Evolutionary conservation across 768 basidiomycete genomes (phyloP), one percentile per base, ranked within the genome.

Genomic region (Strobilomyces echinocephalus): DNA sequence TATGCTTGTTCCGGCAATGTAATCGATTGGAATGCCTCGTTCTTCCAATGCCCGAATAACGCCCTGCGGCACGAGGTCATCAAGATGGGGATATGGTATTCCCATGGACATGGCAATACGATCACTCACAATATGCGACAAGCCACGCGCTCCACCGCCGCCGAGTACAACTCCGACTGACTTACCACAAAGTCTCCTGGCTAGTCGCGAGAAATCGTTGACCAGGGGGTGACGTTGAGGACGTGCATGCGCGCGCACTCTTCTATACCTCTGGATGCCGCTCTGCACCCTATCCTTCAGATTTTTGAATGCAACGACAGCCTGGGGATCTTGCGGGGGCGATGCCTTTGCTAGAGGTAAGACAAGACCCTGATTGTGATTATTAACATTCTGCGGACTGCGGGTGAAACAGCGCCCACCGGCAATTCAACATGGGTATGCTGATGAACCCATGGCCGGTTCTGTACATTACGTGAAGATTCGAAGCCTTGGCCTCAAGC

Each of bases 81-180:
- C 55, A 50, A 41, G 20, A 41, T 42, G 5, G 5, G 44, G 39
- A 39, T 39, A 20, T 6, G 18, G 3, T 39, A 53, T 59, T 46
- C 26, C 51, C 50, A 48, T 61, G 54, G 52, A 41, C 55, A 46
- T 43, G 30, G 24, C 8, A 21, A 44, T 26, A 10, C 52, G 50
- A 75, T 71, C 47, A 62, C 76, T 47, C 57, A 83, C 81, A 42
- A 89, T 70, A 65, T 90, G 87, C 0, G 85, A 80, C 41, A 88
- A 75, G n/a, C 87, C 97, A 39, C 97, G 80, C 15, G 95, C 97
- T 16, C 97, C 97, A n/a, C 97, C 97, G 7, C 97, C 97, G 18
- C 97, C 97, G 2, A 99, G 79, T 8, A 98, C 94, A 41, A 99
- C 73, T 1, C 95, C 97, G 54, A 98, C 88, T 8, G 90, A 91